These are phyloP conservation scores for Flaveria trinervia DNA, from an alignment of 129 eudicot genomes.

Conservation along the genomic window DNA sequence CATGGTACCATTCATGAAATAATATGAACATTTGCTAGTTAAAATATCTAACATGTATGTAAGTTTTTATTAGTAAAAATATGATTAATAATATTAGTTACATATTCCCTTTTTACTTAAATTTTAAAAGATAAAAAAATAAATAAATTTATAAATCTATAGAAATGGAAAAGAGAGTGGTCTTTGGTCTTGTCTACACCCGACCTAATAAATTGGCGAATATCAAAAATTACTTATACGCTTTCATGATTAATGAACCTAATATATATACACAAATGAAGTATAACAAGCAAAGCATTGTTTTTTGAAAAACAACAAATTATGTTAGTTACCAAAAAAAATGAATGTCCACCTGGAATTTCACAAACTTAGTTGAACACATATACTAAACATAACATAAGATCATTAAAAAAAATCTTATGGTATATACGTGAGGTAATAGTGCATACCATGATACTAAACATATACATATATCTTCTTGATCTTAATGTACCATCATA, in stretches of 20 bases:
- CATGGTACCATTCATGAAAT: background rate
- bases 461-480: too few species aligned
- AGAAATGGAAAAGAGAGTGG: background rate
- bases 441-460: too few species aligned
- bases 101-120: background rate
- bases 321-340: background rate
- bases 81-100: background rate
- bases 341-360: background rate
- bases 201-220: slow-evolving; percentile 4
- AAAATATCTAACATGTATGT: background rate
- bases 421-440: too few species aligned
- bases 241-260: background rate
- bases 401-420: background rate
- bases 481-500: too few species aligned
- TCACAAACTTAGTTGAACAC: background rate
- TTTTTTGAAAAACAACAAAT: background rate
- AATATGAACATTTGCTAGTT: background rate
- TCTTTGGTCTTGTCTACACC: background rate
- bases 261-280: background rate
- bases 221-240: background rate
- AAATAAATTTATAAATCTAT: background rate
- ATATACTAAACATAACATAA: background rate
- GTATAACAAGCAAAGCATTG: background rate
- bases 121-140: background rate
- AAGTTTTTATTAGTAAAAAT: background rate